phyloP scores from a whole-genome alignment of 2,329 filamentous ascomycete species.

The Pestalotiopsis sp. region DNA sequence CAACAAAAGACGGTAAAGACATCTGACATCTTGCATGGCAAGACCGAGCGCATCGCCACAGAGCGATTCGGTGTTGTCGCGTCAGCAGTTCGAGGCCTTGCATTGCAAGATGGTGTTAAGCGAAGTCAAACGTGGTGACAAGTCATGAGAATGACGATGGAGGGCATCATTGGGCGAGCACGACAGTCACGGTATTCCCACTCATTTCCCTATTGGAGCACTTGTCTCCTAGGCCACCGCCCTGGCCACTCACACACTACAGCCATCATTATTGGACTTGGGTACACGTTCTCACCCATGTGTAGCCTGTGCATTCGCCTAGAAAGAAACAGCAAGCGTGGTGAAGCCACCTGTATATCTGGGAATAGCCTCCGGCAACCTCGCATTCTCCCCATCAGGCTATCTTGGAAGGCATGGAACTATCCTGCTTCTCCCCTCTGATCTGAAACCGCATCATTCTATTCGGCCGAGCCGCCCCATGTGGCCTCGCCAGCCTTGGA shows the following conservation, averaged over 20 bases:
- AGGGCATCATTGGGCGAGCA: neutral
- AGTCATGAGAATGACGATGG: neutral
- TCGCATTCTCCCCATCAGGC: neutral
- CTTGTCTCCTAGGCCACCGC: neutral
- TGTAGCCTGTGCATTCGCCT: neutral
- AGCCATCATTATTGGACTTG: neutral
- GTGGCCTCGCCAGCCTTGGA: neutral
- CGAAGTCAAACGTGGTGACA: constrained; percentile 1
- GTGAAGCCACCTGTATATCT: neutral
- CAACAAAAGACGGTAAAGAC: neutral
- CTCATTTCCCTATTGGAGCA: neutral
- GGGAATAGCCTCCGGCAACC: neutral
- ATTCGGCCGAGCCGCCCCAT: neutral
- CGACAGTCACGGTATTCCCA: neutral
- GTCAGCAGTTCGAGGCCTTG: neutral
- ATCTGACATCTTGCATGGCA: constrained; percentile 5
- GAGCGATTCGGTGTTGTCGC: neutral
- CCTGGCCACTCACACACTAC: neutral
- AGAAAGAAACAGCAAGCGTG: neutral
- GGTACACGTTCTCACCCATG: neutral
- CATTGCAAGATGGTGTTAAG: constrained; percentile 4
- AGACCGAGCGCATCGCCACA: neutral
- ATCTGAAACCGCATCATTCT: neutral
- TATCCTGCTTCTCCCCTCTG: neutral
- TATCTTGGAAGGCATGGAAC: neutral